Percentiles rank a stretch among this genome's conserved stretches.
Conservation (phyloP, 257 asterid species). For the Fraxinus anomala region DNA sequence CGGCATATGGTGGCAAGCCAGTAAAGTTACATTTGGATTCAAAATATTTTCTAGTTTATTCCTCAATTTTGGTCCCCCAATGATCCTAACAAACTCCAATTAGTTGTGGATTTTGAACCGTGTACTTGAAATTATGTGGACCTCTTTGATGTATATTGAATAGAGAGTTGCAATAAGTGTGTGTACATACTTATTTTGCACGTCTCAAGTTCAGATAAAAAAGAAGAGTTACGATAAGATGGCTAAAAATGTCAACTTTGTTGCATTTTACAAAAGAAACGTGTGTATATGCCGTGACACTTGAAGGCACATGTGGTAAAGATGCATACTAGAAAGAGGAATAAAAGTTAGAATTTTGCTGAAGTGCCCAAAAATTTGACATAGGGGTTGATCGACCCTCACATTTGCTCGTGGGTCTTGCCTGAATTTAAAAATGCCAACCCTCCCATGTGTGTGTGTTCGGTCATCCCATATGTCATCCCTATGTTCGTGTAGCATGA, state of each 20-base stretch:
- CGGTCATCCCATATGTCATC: no score
- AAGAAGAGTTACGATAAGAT: no score
- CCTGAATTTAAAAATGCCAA: no score
- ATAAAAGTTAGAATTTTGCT: no score
- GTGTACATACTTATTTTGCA: neutral
- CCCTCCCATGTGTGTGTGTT: no score
- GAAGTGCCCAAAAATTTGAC: no score
- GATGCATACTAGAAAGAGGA: neutral
- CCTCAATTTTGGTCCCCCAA: neutral
- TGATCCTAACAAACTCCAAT: constrained; percentile 1
- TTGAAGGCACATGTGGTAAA: neutral
- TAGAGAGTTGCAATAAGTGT: neutral
- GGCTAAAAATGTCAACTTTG: no score
- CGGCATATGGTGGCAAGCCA: constrained; percentile 23
- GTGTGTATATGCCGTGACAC: neutral
- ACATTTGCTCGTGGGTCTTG: no score
- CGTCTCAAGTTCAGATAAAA: neutral
- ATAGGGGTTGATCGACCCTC: no score
- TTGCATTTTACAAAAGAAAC: neutral
- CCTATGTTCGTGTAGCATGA: no score
- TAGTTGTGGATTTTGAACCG: neutral
- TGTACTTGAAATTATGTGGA: constrained; percentile 2
- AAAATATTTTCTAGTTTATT: constrained; percentile 2
- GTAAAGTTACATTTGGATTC: constrained; percentile 27
- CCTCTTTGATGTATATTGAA: neutral